Evolutionary conservation across 202 grass and related monocot species (phyloP).

Genomic region (Bolboschoenoplectus hybrid): DNA sequence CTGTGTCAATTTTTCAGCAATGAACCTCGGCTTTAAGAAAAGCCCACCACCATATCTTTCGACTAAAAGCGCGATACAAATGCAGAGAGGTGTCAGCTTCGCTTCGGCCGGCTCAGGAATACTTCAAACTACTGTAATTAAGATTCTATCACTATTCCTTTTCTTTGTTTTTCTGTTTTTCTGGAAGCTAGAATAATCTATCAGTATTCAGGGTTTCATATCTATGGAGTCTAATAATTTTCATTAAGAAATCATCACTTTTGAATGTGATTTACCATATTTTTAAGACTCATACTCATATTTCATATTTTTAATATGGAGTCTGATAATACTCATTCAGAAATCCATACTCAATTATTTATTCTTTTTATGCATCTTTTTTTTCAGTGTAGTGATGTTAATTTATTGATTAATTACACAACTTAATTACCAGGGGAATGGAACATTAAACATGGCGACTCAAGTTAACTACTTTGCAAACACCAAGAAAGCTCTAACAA

Average conservation of each 20-base stretch:
- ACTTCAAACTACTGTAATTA: conserved; percentile 43
- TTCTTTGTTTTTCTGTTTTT: background rate
- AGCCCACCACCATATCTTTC: conserved; percentile 51
- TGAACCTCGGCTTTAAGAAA: conserved; percentile 34
- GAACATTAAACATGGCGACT: conserved; percentile 40
- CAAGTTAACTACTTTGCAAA: conserved; percentile 50
- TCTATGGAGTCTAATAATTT: background rate
- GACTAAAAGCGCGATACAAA: conserved; percentile 10
- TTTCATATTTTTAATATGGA: background rate
- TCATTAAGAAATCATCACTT: background rate
- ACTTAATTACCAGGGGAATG: background rate
- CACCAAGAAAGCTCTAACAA: conserved; percentile 37
- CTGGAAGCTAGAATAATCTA: too few species aligned
- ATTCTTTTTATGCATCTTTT: background rate
- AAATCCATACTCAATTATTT: background rate
- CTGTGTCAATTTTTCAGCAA: conserved; percentile 34
- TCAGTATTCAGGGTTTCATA: background rate
- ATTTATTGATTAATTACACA: conserved; percentile 6
- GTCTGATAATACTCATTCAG: background rate
- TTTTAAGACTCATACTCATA: background rate
- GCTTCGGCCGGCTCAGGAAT: conserved; percentile 52
- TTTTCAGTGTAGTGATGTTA: background rate
- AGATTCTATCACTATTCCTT: background rate
- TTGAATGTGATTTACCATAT: background rate
- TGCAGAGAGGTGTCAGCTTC: conserved; percentile 42